A percentile compares a stretch with the other conserved stretches of the same genome.
These are phyloP conservation scores for Penicillium sp. DNA, from an alignment of 2,329 filamentous ascomycete genomes.

Conservation along the genomic window DNA sequence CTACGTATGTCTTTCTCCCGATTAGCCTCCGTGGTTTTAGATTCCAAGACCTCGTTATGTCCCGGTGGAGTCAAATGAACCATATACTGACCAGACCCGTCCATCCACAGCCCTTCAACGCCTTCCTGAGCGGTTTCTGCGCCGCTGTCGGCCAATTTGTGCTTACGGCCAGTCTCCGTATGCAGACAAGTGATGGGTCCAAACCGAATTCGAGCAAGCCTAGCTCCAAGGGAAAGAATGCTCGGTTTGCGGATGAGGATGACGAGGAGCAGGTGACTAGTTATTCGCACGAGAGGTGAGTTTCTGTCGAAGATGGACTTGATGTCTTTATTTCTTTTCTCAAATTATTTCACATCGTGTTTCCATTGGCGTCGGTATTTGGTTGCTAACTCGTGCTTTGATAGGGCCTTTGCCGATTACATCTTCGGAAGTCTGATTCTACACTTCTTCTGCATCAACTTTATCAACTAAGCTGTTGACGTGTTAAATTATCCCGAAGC, in stretches of 20 bases:
- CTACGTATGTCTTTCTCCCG: conserved; percentile 63
- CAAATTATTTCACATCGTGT: neutral
- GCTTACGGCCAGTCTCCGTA: conserved; percentile 80
- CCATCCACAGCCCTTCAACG: conserved; percentile 79
- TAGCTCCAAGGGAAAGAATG: conserved; percentile 28
- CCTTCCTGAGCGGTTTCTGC: conserved; percentile 91
- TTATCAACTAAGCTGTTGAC: conserved; percentile 72
- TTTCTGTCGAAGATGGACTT: neutral
- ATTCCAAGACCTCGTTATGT: neutral
- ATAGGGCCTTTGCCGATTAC: conserved; percentile 91
- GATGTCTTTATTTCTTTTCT: neutral
- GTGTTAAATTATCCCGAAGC: neutral
- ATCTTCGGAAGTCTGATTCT: conserved; percentile 90
- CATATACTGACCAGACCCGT: neutral
- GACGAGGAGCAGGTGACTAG: conserved; percentile 24
- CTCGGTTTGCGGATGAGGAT: conserved; percentile 21
- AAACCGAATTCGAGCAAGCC: conserved; percentile 54
- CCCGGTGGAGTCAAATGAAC: neutral
- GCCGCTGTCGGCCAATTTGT: conserved; percentile 97
- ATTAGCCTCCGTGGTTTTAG: neutral
- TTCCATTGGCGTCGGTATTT: neutral
- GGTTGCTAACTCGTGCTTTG: conserved; percentile 2
- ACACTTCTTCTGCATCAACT: conserved; percentile 99
- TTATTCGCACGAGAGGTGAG: conserved; percentile 42
- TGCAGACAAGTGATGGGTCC: conserved; percentile 68